Percentiles rank a stretch among this genome's conserved stretches.
Conservation (phyloP, 805 yeast genomes). For the Zygosaccharomyces rouxii region DNA sequence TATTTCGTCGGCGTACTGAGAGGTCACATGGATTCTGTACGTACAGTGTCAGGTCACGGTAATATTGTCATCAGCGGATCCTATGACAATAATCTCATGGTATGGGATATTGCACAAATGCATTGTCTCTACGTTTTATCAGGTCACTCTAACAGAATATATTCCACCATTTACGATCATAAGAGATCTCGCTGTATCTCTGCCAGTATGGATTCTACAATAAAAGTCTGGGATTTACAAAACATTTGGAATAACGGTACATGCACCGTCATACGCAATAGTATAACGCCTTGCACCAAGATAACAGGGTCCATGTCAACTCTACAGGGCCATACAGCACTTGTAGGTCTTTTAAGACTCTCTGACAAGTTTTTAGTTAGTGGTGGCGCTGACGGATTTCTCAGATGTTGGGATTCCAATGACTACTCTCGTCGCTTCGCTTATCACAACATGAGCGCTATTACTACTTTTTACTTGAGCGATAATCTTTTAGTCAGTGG, state of each 20-base stretch:
- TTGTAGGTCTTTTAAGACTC: slow-evolving; percentile 82
- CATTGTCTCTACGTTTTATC: slow-evolving; percentile 65
- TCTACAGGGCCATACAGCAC: slow-evolving; percentile 80
- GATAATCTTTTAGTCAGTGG: slow-evolving; percentile 84
- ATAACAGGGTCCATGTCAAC: slow-evolving; percentile 44
- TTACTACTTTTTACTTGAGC: slow-evolving; percentile 90
- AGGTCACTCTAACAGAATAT: slow-evolving; percentile 86
- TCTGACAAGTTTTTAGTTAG: slow-evolving; percentile 75
- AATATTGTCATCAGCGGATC: slow-evolving; percentile 83
- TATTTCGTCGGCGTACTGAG: slow-evolving; percentile 62
- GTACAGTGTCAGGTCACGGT: slow-evolving; percentile 84
- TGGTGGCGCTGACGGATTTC: slow-evolving; percentile 93
- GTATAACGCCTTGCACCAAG: slow-evolving; percentile 26
- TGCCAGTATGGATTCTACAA: slow-evolving; percentile 86
- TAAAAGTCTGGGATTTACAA: slow-evolving; percentile 83
- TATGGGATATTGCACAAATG: slow-evolving; percentile 82
- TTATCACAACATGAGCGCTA: slow-evolving; percentile 82
- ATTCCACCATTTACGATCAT: slow-evolving; percentile 80
- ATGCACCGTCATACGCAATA: slow-evolving; percentile 22
- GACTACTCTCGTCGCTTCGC: slow-evolving; percentile 61
- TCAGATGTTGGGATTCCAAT: slow-evolving; percentile 89
- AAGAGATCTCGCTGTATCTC: slow-evolving; percentile 76
- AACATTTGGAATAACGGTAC: slow-evolving; percentile 55
- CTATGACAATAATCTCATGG: slow-evolving; percentile 83
- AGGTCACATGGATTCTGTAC: slow-evolving; percentile 77